Conservation (phyloP, 192 early-diverging fungal genomes). For the Umbelopsis isabellina region DNA sequence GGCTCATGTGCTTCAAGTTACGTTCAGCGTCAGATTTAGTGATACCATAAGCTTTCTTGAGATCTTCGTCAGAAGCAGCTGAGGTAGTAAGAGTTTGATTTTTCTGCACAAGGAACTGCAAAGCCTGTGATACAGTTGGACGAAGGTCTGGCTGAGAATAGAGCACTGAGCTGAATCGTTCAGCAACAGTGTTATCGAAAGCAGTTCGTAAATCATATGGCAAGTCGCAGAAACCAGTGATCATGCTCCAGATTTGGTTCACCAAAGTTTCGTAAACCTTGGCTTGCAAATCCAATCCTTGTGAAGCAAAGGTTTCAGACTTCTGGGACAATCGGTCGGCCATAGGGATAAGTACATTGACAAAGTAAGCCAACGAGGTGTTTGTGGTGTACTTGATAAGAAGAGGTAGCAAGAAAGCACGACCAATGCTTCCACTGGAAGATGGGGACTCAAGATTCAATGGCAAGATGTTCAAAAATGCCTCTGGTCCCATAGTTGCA, state of each 20-base stretch:
- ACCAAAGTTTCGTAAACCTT: conserved; percentile 91
- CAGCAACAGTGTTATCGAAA: conserved; percentile 67
- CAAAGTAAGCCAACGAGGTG: conserved; percentile 75
- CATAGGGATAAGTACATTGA: conserved; percentile 72
- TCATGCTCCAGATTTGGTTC: conserved; percentile 87
- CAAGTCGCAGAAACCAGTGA: conserved; percentile 83
- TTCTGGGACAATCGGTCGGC: conserved; percentile 72
- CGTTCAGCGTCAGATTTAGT: conserved; percentile 56
- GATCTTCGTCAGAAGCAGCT: conserved; percentile 43
- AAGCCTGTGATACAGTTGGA: conserved; percentile 74
- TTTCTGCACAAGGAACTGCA: conserved; percentile 66
- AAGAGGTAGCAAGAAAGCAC: conserved; percentile 90
- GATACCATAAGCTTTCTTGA: conserved; percentile 50
- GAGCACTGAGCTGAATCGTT: conserved; percentile 76
- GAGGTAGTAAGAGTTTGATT: conserved; percentile 49
- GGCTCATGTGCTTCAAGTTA: conserved; percentile 62
- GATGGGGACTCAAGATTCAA: conserved; percentile 80
- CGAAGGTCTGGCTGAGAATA: conserved; percentile 75
- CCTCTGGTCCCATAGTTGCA: conserved; percentile 76
- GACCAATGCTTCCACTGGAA: conserved; percentile 54
- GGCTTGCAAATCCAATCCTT: conserved; percentile 70
- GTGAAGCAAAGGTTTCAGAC: conserved; percentile 55
- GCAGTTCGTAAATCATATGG: conserved; percentile 73
- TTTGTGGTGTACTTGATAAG: conserved; percentile 77
- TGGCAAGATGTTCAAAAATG: conserved; percentile 74